These are phyloP conservation scores for Teunomyces pallodes DNA, from an alignment of 805 yeast species.

Conservation along the genomic window DNA sequence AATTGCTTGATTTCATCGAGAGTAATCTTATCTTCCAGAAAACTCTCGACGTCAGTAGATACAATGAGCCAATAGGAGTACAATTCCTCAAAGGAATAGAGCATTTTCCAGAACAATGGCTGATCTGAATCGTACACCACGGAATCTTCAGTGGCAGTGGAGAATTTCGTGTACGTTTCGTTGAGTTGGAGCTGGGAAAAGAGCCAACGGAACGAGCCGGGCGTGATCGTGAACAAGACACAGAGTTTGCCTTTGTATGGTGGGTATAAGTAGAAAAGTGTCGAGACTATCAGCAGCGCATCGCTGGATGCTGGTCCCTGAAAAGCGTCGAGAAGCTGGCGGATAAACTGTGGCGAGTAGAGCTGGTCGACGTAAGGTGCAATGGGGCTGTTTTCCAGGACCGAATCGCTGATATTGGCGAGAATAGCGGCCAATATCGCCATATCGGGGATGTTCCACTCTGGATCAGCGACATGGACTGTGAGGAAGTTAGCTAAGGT, in stretches of 20 bases:
- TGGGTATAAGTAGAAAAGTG: slow-evolving; percentile 39
- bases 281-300: slow-evolving; percentile 19
- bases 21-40: slow-evolving; percentile 40
- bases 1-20: slow-evolving; percentile 38
- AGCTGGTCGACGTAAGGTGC: slow-evolving; percentile 8
- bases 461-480: neutral
- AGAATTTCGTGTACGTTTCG: slow-evolving; percentile 15
- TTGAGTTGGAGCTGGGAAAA: slow-evolving; percentile 20
- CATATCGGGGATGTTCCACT: neutral
- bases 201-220: slow-evolving; percentile 36
- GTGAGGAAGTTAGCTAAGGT: neutral
- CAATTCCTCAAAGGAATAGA: slow-evolving; percentile 56
- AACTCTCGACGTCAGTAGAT: slow-evolving; percentile 62
- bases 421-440: neutral
- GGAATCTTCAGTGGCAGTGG: neutral
- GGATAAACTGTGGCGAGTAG: slow-evolving; percentile 21
- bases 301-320: neutral
- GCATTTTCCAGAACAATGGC: slow-evolving; percentile 29
- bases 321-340: slow-evolving; percentile 12
- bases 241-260: slow-evolving; percentile 35
- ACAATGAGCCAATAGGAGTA: slow-evolving; percentile 66
- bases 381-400: neutral
- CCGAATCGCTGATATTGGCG: neutral
- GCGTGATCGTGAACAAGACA: slow-evolving; percentile 40
- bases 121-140: neutral